Evolutionary conservation across 2,329 filamentous ascomycete genomes (phyloP).

Genomic region (Colletotrichum coccodes): DNA sequence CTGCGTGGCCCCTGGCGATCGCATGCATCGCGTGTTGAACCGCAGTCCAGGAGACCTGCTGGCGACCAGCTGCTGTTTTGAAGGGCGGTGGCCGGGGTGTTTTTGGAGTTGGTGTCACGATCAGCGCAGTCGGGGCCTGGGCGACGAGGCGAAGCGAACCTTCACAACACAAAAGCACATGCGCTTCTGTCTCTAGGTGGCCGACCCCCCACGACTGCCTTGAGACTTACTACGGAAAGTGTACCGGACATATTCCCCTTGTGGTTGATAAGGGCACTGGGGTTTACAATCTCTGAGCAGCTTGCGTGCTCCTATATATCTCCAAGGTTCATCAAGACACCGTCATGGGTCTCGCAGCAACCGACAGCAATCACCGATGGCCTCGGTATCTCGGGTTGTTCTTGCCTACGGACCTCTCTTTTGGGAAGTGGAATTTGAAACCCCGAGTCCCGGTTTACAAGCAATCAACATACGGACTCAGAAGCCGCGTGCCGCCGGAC

Average conservation of each 20-base stretch:
- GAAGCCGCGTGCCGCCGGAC: background rate
- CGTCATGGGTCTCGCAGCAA: background rate
- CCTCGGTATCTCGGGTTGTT: too few species aligned
- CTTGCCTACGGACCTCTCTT: too few species aligned
- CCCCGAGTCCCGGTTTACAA: background rate
- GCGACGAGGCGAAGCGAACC: background rate
- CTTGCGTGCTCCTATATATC: background rate
- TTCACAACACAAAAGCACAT: background rate
- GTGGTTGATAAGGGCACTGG: background rate
- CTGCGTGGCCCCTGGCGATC: constrained; percentile 20
- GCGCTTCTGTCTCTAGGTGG: background rate
- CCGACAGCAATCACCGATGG: constrained; percentile 2
- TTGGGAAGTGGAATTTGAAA: background rate
- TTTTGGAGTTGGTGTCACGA: background rate
- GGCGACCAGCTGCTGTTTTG: background rate
- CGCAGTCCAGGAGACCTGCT: background rate
- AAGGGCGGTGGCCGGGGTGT: constrained; percentile 13
- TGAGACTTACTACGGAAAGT: too few species aligned
- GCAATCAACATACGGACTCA: background rate
- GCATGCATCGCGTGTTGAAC: constrained; percentile 14
- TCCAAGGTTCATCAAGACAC: too few species aligned
- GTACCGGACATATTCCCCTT: too few species aligned
- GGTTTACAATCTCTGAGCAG: background rate
- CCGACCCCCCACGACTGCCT: constrained; percentile 3
- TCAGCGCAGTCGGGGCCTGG: background rate